These are phyloP conservation scores for Flaveria bidentis DNA, from an alignment of 129 eudicot genomes.

Conservation along the genomic window DNA sequence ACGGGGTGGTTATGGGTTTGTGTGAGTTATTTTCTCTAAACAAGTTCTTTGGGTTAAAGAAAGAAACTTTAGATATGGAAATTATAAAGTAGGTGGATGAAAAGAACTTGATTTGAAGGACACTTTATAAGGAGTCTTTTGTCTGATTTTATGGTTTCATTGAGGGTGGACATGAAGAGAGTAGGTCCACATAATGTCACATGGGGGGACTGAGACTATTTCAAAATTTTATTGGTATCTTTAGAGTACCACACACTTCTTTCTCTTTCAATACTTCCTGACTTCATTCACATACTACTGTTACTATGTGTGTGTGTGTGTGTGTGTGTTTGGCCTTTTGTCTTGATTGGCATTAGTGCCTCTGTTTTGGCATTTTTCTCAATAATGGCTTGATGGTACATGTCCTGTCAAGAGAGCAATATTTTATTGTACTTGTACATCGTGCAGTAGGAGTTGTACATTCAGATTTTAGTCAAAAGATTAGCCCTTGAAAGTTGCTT, in stretches of 20 bases:
- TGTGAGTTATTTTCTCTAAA: no score
- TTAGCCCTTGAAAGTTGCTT: neutral
- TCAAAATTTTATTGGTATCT: slow-evolving; percentile 43
- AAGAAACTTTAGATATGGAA: neutral
- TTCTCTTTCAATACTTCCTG: slow-evolving; percentile 53
- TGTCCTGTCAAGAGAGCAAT: slow-evolving; percentile 34
- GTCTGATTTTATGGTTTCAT: slow-evolving; percentile 62
- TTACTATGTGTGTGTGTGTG: slow-evolving; percentile 11
- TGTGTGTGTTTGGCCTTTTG: slow-evolving; percentile 9
- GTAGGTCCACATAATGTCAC: slow-evolving; percentile 66
- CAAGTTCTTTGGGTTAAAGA: neutral
- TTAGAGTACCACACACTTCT: slow-evolving; percentile 44
- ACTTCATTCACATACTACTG: slow-evolving; percentile 32
- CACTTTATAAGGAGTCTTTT: slow-evolving; percentile 42
- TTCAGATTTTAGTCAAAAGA: slow-evolving; percentile 21
- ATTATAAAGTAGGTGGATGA: slow-evolving; percentile 26
- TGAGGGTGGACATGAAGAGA: slow-evolving; percentile 55
- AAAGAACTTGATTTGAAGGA: slow-evolving; percentile 39
- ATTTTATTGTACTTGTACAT: slow-evolving; percentile 22
- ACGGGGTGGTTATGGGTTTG: no score
- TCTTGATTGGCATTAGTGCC: slow-evolving; percentile 41
- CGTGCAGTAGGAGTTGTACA: slow-evolving; percentile 22
- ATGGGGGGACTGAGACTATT: slow-evolving; percentile 70
- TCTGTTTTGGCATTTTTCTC: slow-evolving; percentile 44
- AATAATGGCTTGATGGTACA: slow-evolving; percentile 44